These are phyloP conservation scores for Penicillium verhagenii DNA, from an alignment of 495 filamentous ascomycete genomes.

Conservation along the genomic window DNA sequence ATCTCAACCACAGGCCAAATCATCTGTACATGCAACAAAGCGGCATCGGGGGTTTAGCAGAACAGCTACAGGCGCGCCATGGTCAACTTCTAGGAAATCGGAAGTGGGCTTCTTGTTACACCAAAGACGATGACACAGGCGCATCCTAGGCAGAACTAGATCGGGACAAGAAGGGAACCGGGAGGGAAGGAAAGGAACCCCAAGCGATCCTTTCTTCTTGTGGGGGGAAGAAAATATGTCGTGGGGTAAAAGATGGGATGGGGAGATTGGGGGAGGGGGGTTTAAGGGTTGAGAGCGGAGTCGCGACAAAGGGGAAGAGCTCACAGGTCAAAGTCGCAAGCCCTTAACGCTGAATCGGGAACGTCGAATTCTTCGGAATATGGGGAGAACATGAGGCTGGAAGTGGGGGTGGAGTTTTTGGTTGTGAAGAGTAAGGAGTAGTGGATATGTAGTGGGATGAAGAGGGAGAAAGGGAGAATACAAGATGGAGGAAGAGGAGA, in stretches of 20 bases:
- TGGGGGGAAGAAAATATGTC: too few species aligned
- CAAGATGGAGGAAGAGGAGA: slow-evolving; percentile 11
- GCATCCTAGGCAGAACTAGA: slow-evolving; percentile 43
- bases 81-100: slow-evolving; percentile 35
- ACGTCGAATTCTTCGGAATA: slow-evolving; percentile 37
- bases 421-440: slow-evolving; percentile 6
- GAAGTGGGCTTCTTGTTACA: slow-evolving; percentile 40
- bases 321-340: slow-evolving; percentile 36
- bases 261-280: slow-evolving; percentile 4
- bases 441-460: slow-evolving; percentile 14
- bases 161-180: slow-evolving; percentile 28
- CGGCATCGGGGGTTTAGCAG: slow-evolving; percentile 40
- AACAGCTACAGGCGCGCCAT: slow-evolving; percentile 39
- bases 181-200: slow-evolving; percentile 23
- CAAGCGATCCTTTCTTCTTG: neutral
- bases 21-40: slow-evolving; percentile 46
- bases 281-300: neutral
- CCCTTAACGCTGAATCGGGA: slow-evolving; percentile 32
- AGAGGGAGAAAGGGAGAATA: slow-evolving; percentile 16
- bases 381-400: slow-evolving; percentile 35
- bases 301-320: slow-evolving; percentile 5
- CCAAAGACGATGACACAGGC: slow-evolving; percentile 47
- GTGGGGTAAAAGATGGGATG: neutral
- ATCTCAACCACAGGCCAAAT: slow-evolving; percentile 42
- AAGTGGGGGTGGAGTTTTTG: slow-evolving; percentile 8